Conservation (phyloP, 345 rosid species). For the Xanthoceras sorbifolium region DNA sequence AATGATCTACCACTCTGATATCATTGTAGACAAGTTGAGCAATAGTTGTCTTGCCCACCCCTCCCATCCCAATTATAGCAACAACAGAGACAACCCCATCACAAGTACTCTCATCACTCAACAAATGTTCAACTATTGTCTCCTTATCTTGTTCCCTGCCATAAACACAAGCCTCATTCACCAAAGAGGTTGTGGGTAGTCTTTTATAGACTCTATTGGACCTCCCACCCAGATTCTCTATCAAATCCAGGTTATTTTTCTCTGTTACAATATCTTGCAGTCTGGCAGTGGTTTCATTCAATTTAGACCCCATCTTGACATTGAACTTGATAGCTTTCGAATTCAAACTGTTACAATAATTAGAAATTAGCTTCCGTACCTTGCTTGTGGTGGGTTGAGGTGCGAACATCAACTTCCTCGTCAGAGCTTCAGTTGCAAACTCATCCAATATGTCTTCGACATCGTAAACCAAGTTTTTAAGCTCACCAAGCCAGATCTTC, state of each 20-base stretch:
- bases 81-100: conserved; percentile 7
- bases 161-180: conserved; percentile 12
- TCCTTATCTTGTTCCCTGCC: conserved; percentile 28
- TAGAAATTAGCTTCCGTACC: background rate
- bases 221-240: background rate
- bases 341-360: background rate
- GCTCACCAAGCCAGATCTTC: conserved; percentile 18
- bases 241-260: background rate
- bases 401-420: background rate
- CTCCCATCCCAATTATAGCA: conserved; percentile 25
- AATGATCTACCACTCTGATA: background rate
- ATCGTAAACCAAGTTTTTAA: conserved; percentile 18
- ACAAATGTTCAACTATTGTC: conserved; percentile 1
- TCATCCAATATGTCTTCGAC: conserved; percentile 26
- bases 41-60: conserved; percentile 30
- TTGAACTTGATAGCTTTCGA: background rate
- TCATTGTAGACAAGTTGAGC: conserved; percentile 26
- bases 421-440: background rate
- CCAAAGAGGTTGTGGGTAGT: conserved; percentile 9
- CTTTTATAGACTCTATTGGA: background rate
- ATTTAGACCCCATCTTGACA: conserved; percentile 11
- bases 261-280: background rate
- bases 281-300: background rate
- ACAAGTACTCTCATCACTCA: background rate
- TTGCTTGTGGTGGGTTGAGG: background rate